Evolutionary conservation across 1,139 yeast genomes (phyloP).

Genomic region (Wickerhamiella infanticola): DNA sequence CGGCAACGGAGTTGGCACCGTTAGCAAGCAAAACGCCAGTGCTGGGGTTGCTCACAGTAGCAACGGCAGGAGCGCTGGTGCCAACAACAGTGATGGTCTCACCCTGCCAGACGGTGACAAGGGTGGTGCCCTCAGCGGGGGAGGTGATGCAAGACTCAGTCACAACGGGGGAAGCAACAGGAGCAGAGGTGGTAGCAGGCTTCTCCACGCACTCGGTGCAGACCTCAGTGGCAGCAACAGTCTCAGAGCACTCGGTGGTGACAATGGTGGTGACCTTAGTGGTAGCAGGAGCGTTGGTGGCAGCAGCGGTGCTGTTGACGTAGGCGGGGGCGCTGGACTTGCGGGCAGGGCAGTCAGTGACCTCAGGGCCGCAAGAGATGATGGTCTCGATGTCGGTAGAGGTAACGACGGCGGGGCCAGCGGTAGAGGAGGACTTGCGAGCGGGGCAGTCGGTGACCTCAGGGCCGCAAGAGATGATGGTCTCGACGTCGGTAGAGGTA

Average conservation of each 20-base stretch:
- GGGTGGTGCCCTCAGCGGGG: conserved; percentile 16
- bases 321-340: conserved; percentile 9
- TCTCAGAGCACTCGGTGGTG: conserved; percentile 3
- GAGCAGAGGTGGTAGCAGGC: conserved; percentile 2
- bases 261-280: conserved; percentile 3
- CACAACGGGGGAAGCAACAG: conserved; percentile 7
- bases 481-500: conserved; percentile 5
- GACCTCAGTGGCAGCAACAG: conserved; percentile 10
- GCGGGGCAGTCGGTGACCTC: conserved; percentile 11
- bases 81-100: conserved; percentile 19
- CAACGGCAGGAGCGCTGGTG: conserved; percentile 12
- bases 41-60: conserved; percentile 7
- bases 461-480: conserved; percentile 12
- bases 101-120: conserved; percentile 20
- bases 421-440: conserved; percentile 2
- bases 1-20: conserved; percentile 7
- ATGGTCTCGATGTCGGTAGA: conserved; percentile 12
- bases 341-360: conserved; percentile 9
- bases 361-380: conserved; percentile 12
- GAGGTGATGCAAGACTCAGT: neutral
- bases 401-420: conserved; percentile 10
- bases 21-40: conserved; percentile 12
- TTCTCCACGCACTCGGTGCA: conserved; percentile 5
- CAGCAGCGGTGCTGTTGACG: conserved; percentile 12
- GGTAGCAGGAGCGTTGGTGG: conserved; percentile 10